Percentiles rank a stretch among this genome's conserved stretches.
Conservation (phyloP, 345 rosid species). For the Populus tremula region DNA sequence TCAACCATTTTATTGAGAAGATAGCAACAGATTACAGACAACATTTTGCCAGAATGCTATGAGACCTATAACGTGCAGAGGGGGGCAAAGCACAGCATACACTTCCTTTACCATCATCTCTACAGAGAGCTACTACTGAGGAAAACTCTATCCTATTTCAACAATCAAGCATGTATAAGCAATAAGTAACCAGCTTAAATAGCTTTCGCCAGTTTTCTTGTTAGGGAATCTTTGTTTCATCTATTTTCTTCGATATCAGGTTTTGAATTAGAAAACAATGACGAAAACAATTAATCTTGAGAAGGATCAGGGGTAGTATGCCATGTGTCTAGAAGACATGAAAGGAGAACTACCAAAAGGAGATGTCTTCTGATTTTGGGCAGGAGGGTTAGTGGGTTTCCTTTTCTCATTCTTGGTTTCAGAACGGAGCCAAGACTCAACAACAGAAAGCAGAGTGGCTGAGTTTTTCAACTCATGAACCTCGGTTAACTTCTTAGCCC, state of each 20-base stretch:
- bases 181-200: not conserved
- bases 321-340: constrained; percentile 81
- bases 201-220: not conserved
- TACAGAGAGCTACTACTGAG: not conserved
- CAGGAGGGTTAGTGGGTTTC: constrained; percentile 31
- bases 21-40: not conserved
- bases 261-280: not conserved
- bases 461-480: constrained; percentile 59
- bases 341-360: constrained; percentile 61
- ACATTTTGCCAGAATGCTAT: not conserved
- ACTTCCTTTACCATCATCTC: not conserved
- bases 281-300: not conserved
- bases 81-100: not conserved
- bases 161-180: not conserved
- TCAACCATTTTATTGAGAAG: not conserved
- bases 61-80: not conserved
- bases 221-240: not conserved
- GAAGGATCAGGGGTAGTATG: constrained; percentile 66
- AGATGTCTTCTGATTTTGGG: constrained; percentile 46
- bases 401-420: constrained; percentile 65
- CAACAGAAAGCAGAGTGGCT: constrained; percentile 72
- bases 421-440: constrained; percentile 79
- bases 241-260: not conserved
- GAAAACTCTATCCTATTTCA: not conserved
- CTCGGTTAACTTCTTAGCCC: constrained; percentile 51